Percentiles rank a stretch among this genome's conserved stretches.
These are phyloP conservation scores for Pseudovirgaria hyperparasitica DNA, from an alignment of 2,329 filamentous ascomycete genomes.

Conservation along the genomic window DNA sequence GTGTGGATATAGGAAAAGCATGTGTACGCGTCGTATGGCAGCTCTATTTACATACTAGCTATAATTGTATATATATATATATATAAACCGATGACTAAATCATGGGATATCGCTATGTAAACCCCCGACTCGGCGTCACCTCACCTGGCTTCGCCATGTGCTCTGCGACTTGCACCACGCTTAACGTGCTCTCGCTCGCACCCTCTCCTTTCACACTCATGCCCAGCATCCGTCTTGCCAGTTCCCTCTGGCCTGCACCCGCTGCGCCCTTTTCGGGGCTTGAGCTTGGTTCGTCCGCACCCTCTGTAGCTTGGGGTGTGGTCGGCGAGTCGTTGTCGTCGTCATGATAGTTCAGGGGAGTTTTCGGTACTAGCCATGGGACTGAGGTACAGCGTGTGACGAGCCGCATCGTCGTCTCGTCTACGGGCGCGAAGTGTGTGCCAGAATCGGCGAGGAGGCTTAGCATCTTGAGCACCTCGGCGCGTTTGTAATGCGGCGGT, in stretches of 20 bases:
- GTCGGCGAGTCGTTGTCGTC: conserved; percentile 14
- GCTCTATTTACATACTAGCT: no score
- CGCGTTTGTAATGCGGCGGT: conserved; percentile 80
- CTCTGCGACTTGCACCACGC: conserved; percentile 25
- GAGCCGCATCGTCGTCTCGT: conserved; percentile 67
- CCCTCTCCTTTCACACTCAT: conserved; percentile 23
- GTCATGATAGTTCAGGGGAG: no score
- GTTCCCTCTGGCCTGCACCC: conserved; percentile 22
- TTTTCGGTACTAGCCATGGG: conserved; percentile 43
- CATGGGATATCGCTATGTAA: no score
- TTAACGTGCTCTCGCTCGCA: conserved; percentile 23
- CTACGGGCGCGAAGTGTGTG: conserved; percentile 65
- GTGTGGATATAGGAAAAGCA: no score
- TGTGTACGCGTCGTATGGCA: no score
- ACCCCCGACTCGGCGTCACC: conserved; percentile 22
- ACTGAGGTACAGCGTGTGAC: conserved; percentile 65
- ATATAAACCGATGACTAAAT: no score
- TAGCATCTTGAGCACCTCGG: conserved; percentile 69
- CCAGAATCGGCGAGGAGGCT: conserved; percentile 53
- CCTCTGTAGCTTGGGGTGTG: conserved; percentile 7
- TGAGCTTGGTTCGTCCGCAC: conserved; percentile 9
- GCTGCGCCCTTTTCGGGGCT: conserved; percentile 10
- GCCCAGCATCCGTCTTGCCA: conserved; percentile 24
- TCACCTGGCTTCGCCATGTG: conserved; percentile 29
- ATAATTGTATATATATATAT: no score